A percentile compares a stretch with the other conserved stretches of the same genome.
Evolutionary conservation across 371 early-diverging fungal genomes (phyloP).

Genomic region (Mucor racemosus): DNA sequence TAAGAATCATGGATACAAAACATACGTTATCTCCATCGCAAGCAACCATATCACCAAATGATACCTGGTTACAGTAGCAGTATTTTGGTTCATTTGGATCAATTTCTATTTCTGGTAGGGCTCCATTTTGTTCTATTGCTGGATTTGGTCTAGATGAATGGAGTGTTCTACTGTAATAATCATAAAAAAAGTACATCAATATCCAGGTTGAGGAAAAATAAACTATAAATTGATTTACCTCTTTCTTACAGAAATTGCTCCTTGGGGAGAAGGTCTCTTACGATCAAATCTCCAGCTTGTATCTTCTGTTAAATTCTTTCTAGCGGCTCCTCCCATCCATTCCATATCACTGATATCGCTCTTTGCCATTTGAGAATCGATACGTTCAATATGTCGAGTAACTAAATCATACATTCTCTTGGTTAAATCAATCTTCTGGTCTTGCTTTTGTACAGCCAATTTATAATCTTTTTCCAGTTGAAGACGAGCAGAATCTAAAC

Average conservation of each 20-base stretch:
- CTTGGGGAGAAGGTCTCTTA: constrained; percentile 21
- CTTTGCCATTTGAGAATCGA: constrained; percentile 54
- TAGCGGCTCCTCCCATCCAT: constrained; percentile 32
- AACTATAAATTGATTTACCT: constrained; percentile 10
- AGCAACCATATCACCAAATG: constrained; percentile 98
- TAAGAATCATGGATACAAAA: background rate
- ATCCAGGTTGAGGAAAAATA: background rate
- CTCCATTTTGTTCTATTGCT: constrained; percentile 24
- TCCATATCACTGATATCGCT: constrained; percentile 39
- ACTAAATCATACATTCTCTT: constrained; percentile 56
- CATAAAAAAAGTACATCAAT: background rate
- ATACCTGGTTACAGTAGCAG: constrained; percentile 94
- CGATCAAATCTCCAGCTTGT: constrained; percentile 19
- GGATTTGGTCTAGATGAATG: constrained; percentile 48
- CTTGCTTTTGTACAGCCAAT: constrained; percentile 52
- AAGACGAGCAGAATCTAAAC: constrained; percentile 29
- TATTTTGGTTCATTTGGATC: constrained; percentile 97
- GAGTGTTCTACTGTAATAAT: constrained; percentile 28
- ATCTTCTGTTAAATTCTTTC: constrained; percentile 9
- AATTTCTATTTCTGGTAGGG: constrained; percentile 70
- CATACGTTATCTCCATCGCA: constrained; percentile 91
- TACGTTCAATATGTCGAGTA: constrained; percentile 53
- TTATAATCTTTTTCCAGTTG: constrained; percentile 54
- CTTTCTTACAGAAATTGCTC: constrained; percentile 13
- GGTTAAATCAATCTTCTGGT: constrained; percentile 56